A percentile compares a stretch with the other conserved stretches of the same genome.
phyloP scores from a whole-genome alignment of 192 early-diverging fungal species.

The Umbelopsis vinacea region DNA sequence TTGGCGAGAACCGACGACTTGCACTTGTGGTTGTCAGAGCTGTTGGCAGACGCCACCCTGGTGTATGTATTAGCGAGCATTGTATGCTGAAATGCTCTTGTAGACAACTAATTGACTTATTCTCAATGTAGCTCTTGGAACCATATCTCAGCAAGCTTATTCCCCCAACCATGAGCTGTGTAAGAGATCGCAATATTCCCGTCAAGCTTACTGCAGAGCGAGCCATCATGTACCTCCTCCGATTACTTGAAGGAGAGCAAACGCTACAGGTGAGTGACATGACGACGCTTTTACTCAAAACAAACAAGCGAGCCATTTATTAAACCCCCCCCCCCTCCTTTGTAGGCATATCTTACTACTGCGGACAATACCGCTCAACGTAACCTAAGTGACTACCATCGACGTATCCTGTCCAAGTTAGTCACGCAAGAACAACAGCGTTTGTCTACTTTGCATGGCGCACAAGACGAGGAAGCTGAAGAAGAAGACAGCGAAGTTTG shows the following conservation, averaged over 20 bases:
- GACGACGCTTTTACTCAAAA: too few species aligned
- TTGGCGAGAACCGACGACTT: constrained; percentile 45
- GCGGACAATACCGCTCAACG: constrained; percentile 50
- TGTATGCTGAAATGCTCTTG: constrained; percentile 3
- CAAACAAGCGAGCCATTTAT: background rate
- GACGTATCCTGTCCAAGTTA: constrained; percentile 58
- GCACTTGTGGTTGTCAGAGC: constrained; percentile 42
- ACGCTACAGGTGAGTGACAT: constrained; percentile 36
- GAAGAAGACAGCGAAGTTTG: constrained; percentile 37
- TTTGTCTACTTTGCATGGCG: constrained; percentile 41
- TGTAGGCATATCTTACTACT: constrained; percentile 44
- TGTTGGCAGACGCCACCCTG: constrained; percentile 44
- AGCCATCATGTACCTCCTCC: constrained; percentile 71
- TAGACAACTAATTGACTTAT: background rate
- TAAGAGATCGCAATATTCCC: constrained; percentile 79
- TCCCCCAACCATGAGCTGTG: constrained; percentile 68
- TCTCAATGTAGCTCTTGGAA: constrained; percentile 43
- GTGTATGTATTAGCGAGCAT: background rate
- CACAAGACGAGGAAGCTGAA: constrained; percentile 36
- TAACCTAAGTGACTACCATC: constrained; percentile 61
- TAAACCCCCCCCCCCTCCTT: background rate
- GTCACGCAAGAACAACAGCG: constrained; percentile 41
- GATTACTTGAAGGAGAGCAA: constrained; percentile 58
- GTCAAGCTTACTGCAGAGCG: constrained; percentile 89
- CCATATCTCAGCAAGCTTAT: constrained; percentile 61